A percentile compares a stretch with the other conserved stretches of the same genome.
phyloP scores from a whole-genome alignment of 2,329 filamentous ascomycete species.

The Calonectria pteridis region DNA sequence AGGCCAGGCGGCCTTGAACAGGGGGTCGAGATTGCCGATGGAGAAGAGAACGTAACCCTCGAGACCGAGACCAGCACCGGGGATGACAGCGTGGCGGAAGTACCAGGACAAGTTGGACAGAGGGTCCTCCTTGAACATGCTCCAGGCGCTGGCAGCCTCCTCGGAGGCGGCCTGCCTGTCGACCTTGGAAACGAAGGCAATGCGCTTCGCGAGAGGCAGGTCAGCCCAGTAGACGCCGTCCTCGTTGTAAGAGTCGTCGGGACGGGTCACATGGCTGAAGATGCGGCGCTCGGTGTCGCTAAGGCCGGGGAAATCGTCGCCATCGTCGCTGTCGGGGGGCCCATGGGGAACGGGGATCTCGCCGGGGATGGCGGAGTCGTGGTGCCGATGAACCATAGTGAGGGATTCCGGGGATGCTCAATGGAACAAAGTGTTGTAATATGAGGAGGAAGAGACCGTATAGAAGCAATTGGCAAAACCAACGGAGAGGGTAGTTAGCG shows the following conservation, averaged over 20 bases:
- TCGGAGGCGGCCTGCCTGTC: conserved; percentile 76
- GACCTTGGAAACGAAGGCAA: conserved; percentile 81
- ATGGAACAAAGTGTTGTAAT: neutral
- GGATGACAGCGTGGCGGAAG: conserved; percentile 90
- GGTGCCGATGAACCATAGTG: conserved; percentile 46
- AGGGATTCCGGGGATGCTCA: neutral
- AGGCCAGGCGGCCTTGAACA: conserved; percentile 82
- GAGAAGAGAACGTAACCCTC: conserved; percentile 98
- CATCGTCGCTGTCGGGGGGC: conserved; percentile 60
- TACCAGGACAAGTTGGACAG: conserved; percentile 88
- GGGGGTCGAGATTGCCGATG: conserved; percentile 89
- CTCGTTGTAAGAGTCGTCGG: conserved; percentile 87
- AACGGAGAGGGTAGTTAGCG: neutral
- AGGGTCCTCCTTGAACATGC: conserved; percentile 89
- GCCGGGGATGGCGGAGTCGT: conserved; percentile 58
- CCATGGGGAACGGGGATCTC: conserved; percentile 68
- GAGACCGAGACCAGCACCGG: conserved; percentile 90
- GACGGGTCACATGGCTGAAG: conserved; percentile 85
- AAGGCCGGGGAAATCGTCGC: conserved; percentile 59
- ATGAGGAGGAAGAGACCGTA: neutral
- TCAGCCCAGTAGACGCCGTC: conserved; percentile 96
- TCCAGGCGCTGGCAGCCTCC: conserved; percentile 76
- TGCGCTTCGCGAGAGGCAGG: conserved; percentile 75
- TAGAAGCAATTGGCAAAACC: neutral
- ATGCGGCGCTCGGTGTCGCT: conserved; percentile 67